phyloP scores from a whole-genome alignment of 2,329 filamentous ascomycete species.

The Scolecobasidium constrictum region DNA sequence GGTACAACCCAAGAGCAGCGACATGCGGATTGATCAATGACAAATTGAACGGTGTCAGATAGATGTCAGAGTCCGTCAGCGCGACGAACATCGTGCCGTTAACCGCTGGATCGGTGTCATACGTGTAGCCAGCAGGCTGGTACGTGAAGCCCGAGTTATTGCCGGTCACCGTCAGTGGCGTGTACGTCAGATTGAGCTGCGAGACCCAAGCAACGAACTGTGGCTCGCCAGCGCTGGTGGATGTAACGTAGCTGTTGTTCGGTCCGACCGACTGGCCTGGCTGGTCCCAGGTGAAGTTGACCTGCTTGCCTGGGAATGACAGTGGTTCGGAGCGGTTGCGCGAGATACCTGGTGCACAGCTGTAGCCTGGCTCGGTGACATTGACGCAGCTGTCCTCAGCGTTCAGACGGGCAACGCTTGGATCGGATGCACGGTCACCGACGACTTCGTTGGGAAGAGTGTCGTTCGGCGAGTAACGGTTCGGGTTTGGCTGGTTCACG shows the following conservation, averaged over 20 bases:
- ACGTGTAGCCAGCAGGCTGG: conserved; percentile 62
- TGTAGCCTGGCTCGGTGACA: conserved; percentile 40
- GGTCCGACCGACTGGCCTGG: conserved; percentile 61
- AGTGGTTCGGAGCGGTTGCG: conserved; percentile 62
- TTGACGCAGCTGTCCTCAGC: conserved; percentile 46
- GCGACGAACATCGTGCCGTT: conserved; percentile 75
- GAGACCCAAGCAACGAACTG: conserved; percentile 64
- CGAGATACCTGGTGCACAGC: conserved; percentile 54
- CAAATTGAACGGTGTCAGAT: conserved; percentile 67
- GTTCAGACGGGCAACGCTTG: conserved; percentile 37
- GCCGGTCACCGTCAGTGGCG: conserved; percentile 52
- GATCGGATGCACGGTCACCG: conserved; percentile 46
- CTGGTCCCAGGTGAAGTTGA: conserved; percentile 62
- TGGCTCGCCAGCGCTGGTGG: conserved; percentile 44
- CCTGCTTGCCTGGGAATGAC: conserved; percentile 60
- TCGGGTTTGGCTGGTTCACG: conserved; percentile 67
- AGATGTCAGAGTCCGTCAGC: conserved; percentile 57
- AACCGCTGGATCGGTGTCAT: conserved; percentile 53
- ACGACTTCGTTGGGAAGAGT: conserved; percentile 53
- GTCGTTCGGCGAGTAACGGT: conserved; percentile 52
- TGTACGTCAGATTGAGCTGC: conserved; percentile 51
- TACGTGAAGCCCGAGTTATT: conserved; percentile 52
- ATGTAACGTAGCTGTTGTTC: conserved; percentile 72
- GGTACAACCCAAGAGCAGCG: conserved; percentile 62
- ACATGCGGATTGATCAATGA: conserved; percentile 66